Conservation (phyloP, 345 rosid species). For the Citrus maxima region DNA sequence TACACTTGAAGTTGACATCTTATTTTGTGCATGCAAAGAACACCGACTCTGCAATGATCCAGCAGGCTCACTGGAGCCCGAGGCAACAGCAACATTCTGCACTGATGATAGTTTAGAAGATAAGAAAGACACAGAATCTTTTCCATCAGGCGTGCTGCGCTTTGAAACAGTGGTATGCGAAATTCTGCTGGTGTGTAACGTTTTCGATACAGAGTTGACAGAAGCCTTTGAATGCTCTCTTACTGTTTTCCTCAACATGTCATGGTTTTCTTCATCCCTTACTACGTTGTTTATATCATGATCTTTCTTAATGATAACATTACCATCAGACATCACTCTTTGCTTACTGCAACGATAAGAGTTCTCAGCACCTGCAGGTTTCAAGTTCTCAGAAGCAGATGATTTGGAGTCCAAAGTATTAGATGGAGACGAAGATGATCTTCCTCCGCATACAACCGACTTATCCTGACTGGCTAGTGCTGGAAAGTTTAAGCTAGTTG, state of each 20-base stretch:
- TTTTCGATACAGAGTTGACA: conserved; percentile 38
- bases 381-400: conserved; percentile 37
- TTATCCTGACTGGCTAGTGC: conserved; percentile 37
- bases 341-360: conserved; percentile 34
- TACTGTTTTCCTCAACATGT: conserved; percentile 33
- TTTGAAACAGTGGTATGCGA: conserved; percentile 52
- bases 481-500: conserved; percentile 28
- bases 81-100: conserved; percentile 35
- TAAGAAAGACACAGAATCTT: conserved; percentile 38
- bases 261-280: conserved; percentile 41
- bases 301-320: conserved; percentile 40
- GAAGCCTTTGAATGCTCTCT: conserved; percentile 48
- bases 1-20: conserved; percentile 40
- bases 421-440: conserved; percentile 39
- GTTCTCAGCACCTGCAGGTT: conserved; percentile 44
- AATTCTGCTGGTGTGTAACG: conserved; percentile 46
- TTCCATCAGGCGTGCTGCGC: conserved; percentile 43
- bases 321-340: conserved; percentile 32
- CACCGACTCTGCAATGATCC: conserved; percentile 38
- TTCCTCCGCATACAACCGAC: conserved; percentile 43
- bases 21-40: conserved; percentile 36
- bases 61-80: conserved; percentile 44
- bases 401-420: conserved; percentile 32
- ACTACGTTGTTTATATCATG: conserved; percentile 37
- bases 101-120: background rate